Evolutionary conservation across 1,284 basidiomycete genomes (phyloP).

Genomic region (Sanghuangporus baumii): DNA sequence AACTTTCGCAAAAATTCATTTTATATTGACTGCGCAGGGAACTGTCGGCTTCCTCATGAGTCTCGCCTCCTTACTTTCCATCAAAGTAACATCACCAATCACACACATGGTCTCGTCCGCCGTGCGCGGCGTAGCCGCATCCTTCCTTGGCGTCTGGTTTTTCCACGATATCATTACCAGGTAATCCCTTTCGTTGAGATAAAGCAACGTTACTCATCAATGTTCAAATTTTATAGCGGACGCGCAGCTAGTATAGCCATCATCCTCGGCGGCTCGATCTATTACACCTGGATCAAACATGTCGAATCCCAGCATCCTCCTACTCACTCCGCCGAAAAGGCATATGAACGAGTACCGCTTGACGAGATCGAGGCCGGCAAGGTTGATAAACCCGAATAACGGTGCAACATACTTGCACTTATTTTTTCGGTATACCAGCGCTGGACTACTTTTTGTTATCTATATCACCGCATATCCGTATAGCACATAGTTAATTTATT

Average conservation of each 20-base stretch:
- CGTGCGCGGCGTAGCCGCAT: conserved; percentile 76
- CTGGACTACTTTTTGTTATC: too few species aligned
- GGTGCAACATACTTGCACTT: neutral
- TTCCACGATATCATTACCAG: conserved; percentile 72
- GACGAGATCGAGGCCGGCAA: conserved; percentile 46
- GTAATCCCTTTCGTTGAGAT: conserved; percentile 36
- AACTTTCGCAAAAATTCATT: neutral
- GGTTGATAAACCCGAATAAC: neutral
- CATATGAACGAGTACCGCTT: conserved; percentile 44
- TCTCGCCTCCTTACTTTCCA: conserved; percentile 82
- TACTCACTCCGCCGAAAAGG: conserved; percentile 8
- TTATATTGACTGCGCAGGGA: conserved; percentile 42
- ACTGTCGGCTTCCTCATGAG: conserved; percentile 83
- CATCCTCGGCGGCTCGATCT: conserved; percentile 75
- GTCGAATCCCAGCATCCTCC: conserved; percentile 43
- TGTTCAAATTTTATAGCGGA: conserved; percentile 43
- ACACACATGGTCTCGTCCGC: conserved; percentile 90
- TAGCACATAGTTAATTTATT: too few species aligned
- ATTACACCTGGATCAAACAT: conserved; percentile 85
- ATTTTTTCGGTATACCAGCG: too few species aligned
- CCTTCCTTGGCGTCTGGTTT: conserved; percentile 67
- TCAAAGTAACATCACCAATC: conserved; percentile 89
- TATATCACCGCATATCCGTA: too few species aligned
- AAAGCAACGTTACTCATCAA: neutral
- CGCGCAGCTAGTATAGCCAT: conserved; percentile 73